Base-by-base conservation (phyloP, 768 basidiomycete genomes). In the Lactarius hengduanensis region DNA sequence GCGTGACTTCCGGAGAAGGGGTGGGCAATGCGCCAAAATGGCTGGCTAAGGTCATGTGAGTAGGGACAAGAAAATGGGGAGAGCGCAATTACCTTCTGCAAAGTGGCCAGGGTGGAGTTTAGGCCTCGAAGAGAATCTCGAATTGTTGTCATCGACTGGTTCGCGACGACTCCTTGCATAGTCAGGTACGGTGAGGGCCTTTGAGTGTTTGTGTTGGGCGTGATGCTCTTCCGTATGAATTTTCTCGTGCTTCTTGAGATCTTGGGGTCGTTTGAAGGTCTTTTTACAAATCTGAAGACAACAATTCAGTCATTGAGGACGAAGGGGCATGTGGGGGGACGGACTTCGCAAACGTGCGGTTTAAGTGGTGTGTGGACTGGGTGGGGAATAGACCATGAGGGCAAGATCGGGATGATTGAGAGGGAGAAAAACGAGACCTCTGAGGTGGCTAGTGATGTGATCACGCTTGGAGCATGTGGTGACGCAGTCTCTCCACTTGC, bases 211-310 rank as follows among this genome's bases (percentile, higher is more conserved):
- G 81, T 98, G 97, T 74, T 94, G 89, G 20, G 85, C 88, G 73
- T 97, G 96, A 75, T 99, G 96, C 75, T 98, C 97, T 73, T 97
- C 94, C 5, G 97, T 98, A 75, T 99, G 97, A 22, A 99, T 99
- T 78, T 98, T 96, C 79, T 99, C 97, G 77, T 99, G 97, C 79
- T 99, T 99, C 81, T 98, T 98, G 76, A 99, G 85, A 77, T 99
- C 97, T 77, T 99, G 97, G 0, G 97, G 97, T 6, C 97, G 92
- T 77, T 98, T 99, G 85, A 99, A 99, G 0, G 94, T 87, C 74
- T 98, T 98, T 72, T 89, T 88, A 82, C 97, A 99, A 55, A 98
- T 89, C 86, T 90, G 26, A 63, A 57, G 26, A 43, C 43, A 60
- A 16, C 16, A 63, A 62, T 43, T n/a, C 8, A 54, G 34, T 8